Conservation (phyloP, 1,139 yeast species). For the Ogataea hybrid region DNA sequence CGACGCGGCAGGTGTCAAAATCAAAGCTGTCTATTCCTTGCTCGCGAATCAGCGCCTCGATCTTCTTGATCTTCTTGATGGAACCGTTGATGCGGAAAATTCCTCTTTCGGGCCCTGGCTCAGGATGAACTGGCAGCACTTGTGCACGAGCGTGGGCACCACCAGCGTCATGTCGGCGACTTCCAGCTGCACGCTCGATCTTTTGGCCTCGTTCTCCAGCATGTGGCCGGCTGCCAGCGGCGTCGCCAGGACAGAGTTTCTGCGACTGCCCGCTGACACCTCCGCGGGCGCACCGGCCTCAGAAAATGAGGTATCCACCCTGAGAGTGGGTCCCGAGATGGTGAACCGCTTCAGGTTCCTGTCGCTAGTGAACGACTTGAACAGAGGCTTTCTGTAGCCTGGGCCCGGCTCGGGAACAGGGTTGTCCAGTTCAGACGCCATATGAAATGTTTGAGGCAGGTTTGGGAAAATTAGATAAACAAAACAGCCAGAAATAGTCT, state of each 20-base stretch:
- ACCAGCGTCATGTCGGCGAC: constrained; percentile 13
- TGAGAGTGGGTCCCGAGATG: constrained; percentile 18
- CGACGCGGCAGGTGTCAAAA: constrained; percentile 17
- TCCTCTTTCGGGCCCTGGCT: constrained; percentile 27
- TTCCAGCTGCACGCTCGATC: constrained; percentile 13
- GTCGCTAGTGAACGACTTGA: constrained; percentile 17
- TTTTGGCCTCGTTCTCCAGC: constrained; percentile 23
- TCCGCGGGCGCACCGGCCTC: constrained; percentile 1
- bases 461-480: background rate
- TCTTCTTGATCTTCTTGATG: constrained; percentile 29
- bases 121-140: constrained; percentile 30
- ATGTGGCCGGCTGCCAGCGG: constrained; percentile 10
- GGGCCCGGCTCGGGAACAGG: constrained; percentile 3
- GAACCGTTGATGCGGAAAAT: constrained; percentile 35
- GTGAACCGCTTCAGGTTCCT: constrained; percentile 12
- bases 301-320: constrained; percentile 10
- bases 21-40: constrained; percentile 21
- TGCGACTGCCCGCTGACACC: background rate
- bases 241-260: background rate
- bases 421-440: constrained; percentile 14
- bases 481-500: background rate
- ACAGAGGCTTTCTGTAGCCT: constrained; percentile 14
- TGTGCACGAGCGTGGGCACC: constrained; percentile 30
- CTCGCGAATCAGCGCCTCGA: constrained; percentile 27
- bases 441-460: constrained; percentile 6